A percentile compares a stretch with the other conserved stretches of the same genome.
phyloP scores from a whole-genome alignment of 805 yeast genomes.

The Saccharomycopsis oosterbeekiorum region DNA sequence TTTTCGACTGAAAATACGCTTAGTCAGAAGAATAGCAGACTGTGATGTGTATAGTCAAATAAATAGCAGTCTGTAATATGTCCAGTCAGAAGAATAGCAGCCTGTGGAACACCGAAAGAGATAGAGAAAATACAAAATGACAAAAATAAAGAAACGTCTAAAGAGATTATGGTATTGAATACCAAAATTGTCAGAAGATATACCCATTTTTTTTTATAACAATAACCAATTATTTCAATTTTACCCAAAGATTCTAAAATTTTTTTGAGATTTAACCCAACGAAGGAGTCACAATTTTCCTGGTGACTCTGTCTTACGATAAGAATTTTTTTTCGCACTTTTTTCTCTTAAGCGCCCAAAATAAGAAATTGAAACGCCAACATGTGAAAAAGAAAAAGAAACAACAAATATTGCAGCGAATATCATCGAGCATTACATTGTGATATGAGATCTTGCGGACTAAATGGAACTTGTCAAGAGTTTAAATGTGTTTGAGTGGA shows the following conservation, averaged over 20 bases:
- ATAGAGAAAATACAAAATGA: neutral
- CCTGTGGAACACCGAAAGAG: too few species aligned
- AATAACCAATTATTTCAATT: neutral
- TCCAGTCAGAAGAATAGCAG: too few species aligned
- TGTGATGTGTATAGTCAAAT: too few species aligned
- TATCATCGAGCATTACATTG: neutral
- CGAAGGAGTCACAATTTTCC: neutral
- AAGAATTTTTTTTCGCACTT: neutral
- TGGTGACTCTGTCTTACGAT: neutral
- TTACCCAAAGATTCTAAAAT: neutral
- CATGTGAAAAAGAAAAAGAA: neutral
- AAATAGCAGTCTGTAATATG: too few species aligned
- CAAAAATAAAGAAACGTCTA: neutral
- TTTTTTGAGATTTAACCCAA: neutral
- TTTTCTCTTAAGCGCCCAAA: neutral
- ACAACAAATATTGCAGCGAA: neutral
- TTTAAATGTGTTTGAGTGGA: neutral
- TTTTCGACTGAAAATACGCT: too few species aligned
- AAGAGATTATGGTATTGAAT: too few species aligned
- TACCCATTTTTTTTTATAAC: neutral
- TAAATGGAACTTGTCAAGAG: too few species aligned
- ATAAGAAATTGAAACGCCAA: neutral
- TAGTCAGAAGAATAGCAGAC: too few species aligned
- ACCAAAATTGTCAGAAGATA: too few species aligned
- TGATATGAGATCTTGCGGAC: neutral